Base-by-base conservation (phyloP, 305 asterid genomes). In the Fraxinus baroniana region DNA sequence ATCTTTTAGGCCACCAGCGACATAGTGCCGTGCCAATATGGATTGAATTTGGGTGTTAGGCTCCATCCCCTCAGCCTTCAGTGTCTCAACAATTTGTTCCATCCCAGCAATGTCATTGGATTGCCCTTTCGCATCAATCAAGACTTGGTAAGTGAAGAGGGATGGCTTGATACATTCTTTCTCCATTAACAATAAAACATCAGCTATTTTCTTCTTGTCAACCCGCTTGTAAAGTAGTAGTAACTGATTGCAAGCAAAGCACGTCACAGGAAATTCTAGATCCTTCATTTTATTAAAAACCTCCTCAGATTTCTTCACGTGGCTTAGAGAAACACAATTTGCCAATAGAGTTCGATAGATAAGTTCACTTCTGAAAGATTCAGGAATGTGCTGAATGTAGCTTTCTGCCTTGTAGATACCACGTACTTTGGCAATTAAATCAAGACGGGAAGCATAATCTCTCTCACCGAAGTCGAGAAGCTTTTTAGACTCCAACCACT, bases 131-230 rank as follows among this genome's bases (percentile, higher is more conserved):
- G 90, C 85, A 79, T 91, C 93, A 20, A 94, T 85, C 83, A 94
- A 81, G 75, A 90, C 37, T 83, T 74, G 88, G 91, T 94, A 96
- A 36, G 97, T 92, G 90, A 90, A 86, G 68, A 15, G 79, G 18
- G 93, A 70, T 33, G 95, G 98, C 74, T 92, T 92, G 74, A 95
- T 18, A n/a, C 88, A 76, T 85, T 94, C 95, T 72, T 92, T 86
- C 89, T 94, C 97, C 97, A 95, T 94, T 83, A 94, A 79, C 78
- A 86, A 73, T 37, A 96, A 91, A 80, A 96, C 89, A 80, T 94
- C 92, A 7, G 93, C 90, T 35, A 96, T 89, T 87, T 94, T 94
- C 89, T 68, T 88, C 88, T 84, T 89, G 87, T 94, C 92, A 24
- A 49, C 78, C 79, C 85, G 91, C 87, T 90, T 91, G 87, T 94